Percentiles rank a stretch among this genome's conserved stretches.
phyloP scores from a whole-genome alignment of 768 basidiomycete species.

The Panaeolus cyanescens region DNA sequence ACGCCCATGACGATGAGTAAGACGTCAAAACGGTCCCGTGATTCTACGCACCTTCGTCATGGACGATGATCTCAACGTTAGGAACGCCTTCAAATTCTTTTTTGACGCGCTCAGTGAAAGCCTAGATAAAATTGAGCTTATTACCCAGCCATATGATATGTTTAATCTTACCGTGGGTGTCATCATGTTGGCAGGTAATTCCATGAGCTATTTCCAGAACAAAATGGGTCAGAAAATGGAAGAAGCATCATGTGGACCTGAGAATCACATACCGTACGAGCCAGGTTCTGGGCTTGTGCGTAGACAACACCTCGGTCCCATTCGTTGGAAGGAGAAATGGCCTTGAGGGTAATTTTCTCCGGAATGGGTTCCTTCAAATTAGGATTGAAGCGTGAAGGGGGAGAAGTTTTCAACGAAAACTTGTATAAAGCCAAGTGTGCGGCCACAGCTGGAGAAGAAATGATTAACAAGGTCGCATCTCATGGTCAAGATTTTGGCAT shows the following conservation, averaged over 20 bases:
- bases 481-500: conserved; percentile 14
- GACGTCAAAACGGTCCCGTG: neutral
- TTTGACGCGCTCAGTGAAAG: conserved; percentile 71
- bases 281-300: conserved; percentile 78
- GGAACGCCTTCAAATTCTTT: conserved; percentile 64
- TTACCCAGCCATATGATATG: neutral
- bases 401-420: conserved; percentile 77
- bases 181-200: conserved; percentile 84
- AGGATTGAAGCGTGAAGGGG: conserved; percentile 67
- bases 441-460: conserved; percentile 60
- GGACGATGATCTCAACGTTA: conserved; percentile 70
- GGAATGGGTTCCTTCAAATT: conserved; percentile 52
- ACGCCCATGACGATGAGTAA: conserved; percentile 6
- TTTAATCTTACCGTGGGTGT: conserved; percentile 69
- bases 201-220: conserved; percentile 59
- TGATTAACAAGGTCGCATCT: neutral
- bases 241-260: conserved; percentile 1
- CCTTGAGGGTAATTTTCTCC: conserved; percentile 48
- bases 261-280: conserved; percentile 58
- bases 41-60: conserved; percentile 62
- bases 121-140: conserved; percentile 32
- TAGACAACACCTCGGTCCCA: conserved; percentile 79
- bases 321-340: conserved; percentile 49
- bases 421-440: conserved; percentile 75
- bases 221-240: neutral